Evolutionary conservation across 257 asterid species (phyloP).

Genomic region (Parsonsia alboflavescens): DNA sequence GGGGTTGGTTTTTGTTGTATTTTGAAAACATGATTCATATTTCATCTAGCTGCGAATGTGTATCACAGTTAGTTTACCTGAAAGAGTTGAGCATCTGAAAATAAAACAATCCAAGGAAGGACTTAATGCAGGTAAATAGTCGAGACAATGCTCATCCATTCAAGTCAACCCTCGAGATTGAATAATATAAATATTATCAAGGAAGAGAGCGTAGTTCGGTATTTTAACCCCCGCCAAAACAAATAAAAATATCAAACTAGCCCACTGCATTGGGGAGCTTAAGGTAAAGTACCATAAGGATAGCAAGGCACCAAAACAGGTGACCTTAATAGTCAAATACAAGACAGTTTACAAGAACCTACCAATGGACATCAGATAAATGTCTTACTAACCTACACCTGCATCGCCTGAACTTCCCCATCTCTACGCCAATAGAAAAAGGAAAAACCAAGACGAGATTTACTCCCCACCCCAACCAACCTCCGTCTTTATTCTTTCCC

Average conservation of each 20-base stretch:
- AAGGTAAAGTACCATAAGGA: constrained; percentile 2
- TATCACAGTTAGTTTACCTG: background rate
- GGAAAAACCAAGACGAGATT: background rate
- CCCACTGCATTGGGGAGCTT: constrained; percentile 1
- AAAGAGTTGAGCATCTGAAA: background rate
- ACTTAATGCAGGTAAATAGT: background rate
- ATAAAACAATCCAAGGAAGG: background rate
- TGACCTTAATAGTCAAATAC: constrained; percentile 24
- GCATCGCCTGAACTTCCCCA: constrained; percentile 8
- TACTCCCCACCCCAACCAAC: background rate
- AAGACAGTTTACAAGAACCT: constrained; percentile 19
- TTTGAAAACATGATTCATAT: too few species aligned
- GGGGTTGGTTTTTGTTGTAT: too few species aligned
- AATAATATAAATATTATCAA: too few species aligned
- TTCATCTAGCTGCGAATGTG: background rate
- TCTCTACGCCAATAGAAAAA: background rate
- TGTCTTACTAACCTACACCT: constrained; percentile 25
- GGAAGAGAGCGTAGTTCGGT: background rate
- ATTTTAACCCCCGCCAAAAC: background rate
- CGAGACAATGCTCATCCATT: background rate
- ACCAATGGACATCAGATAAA: constrained; percentile 27
- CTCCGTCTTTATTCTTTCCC: background rate
- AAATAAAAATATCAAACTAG: background rate
- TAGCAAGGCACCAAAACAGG: constrained; percentile 32
- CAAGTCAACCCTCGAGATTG: background rate